phyloP scores from a whole-genome alignment of 139 green algal species.

The Pleodorina starrii region DNA sequence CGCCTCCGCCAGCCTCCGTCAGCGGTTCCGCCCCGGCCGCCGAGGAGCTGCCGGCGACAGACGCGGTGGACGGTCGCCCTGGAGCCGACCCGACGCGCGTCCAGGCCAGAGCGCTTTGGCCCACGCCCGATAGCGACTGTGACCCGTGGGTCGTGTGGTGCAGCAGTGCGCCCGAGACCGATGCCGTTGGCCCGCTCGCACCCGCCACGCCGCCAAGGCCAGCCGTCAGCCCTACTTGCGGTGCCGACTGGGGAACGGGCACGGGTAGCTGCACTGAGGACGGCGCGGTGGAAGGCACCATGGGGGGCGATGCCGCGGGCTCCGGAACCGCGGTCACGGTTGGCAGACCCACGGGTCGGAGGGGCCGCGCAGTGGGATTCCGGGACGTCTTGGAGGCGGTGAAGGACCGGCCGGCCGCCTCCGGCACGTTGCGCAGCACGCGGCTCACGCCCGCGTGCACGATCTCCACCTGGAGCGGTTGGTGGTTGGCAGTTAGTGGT shows the following conservation, averaged over 20 bases:
- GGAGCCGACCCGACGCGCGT: neutral
- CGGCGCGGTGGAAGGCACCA: neutral
- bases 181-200: neutral
- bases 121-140: neutral
- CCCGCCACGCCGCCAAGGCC: neutral
- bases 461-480: conserved; percentile 53
- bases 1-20: neutral
- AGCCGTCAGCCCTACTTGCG: neutral
- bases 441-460: conserved; percentile 55
- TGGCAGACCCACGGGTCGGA: neutral
- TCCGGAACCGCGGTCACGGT: neutral
- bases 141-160: neutral
- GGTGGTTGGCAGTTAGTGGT: neutral
- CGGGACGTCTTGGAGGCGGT: neutral
- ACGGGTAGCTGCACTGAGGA: conserved; percentile 7
- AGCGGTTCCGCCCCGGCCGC: neutral
- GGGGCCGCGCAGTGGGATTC: too few relatives aligned
- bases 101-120: neutral
- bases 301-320: neutral
- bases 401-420: neutral
- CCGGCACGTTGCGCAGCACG: conserved; percentile 47
- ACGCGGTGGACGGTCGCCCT: neutral
- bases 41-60: neutral
- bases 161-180: neutral
- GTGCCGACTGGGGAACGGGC: neutral